Evolutionary conservation across 805 yeast genomes (phyloP), one percentile per base, ranked within the genome.

Genomic region (Sugiyamaella smithiae): DNA sequence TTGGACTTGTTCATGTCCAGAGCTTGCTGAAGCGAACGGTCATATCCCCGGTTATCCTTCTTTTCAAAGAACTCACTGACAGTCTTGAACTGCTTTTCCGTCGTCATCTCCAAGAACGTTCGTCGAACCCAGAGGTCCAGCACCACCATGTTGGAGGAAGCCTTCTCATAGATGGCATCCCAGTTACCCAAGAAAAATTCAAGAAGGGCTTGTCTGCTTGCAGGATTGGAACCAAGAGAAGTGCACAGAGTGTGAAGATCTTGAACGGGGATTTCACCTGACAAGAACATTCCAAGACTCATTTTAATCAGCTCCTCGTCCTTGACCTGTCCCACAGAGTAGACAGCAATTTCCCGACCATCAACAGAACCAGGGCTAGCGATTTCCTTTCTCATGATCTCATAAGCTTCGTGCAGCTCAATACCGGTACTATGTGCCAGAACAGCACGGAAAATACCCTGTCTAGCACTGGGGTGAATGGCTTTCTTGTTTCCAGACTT

Each of bases 1-100:
- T 74, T 71, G 40, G 76, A 71, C 45, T 70, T 69, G 50, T 82
- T 72, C 31, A 71, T 68, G 60, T 84, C 88, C 62, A 82, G 63
- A 14, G 75, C 73, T 65, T 83, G 87, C 20, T 66, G 67, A 45
- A 76, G 68, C 32, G 82, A 76, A 62, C 81, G 73, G 56, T 80
- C 84, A 53, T 75, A 81, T 5, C 82, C 84, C 45, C 67, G 67
- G 26, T 72, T 69, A 53, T 79, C 76, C 60, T 71, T 73, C 47
- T 60, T 64, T 6, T 54, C 59, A 57, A 80, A 81, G 60, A 79
- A 80, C 6, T 43, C 48, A 28, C 62, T 62, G 24, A 76, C 67
- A 43, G 73, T 77, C 9, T 53, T 58, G 22, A 58, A 57, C 46
- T 69, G 68, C 20, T 67, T 67, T 40, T 54, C 55, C 12, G 74